Conservation (phyloP, 352 stramenopile genomes). For the Globisporangium solare region DNA sequence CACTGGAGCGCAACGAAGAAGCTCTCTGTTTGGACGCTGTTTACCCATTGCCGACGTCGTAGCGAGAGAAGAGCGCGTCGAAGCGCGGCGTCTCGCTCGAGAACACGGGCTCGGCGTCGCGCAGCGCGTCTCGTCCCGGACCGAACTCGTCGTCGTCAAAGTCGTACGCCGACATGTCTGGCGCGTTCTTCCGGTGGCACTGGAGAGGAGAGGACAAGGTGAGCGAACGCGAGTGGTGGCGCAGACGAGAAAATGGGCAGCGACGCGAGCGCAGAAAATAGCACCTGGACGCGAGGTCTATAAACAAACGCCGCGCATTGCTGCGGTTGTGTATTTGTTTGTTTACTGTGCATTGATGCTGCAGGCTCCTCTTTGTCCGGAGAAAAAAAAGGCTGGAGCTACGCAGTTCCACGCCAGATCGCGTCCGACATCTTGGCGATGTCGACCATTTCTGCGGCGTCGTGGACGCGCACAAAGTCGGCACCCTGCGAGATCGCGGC, state of each 20-base stretch:
- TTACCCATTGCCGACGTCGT: conserved; percentile 38
- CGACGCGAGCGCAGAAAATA: too few relatives aligned
- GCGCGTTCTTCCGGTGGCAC: too few relatives aligned
- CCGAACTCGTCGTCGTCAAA: conserved; percentile 19
- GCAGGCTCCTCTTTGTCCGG: too few relatives aligned
- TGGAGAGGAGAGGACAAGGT: too few relatives aligned
- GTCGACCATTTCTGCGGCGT: conserved; percentile 90
- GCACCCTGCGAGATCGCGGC: conserved; percentile 67
- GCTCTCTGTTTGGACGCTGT: not conserved
- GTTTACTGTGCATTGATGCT: too few relatives aligned
- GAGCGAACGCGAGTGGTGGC: too few relatives aligned
- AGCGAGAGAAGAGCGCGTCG: conserved; percentile 46
- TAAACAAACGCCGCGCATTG: too few relatives aligned
- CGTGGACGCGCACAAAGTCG: conserved; percentile 95
- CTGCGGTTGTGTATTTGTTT: too few relatives aligned
- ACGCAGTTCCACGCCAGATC: conserved; percentile 53
- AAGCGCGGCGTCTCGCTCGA: conserved; percentile 64
- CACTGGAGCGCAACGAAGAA: not conserved
- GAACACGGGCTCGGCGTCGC: conserved; percentile 19
- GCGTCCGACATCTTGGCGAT: conserved; percentile 89
- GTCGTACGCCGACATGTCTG: conserved; percentile 22
- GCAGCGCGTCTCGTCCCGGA: conserved; percentile 4
- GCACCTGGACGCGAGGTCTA: too few relatives aligned
- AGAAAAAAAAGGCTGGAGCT: not conserved
- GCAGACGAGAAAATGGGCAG: too few relatives aligned